Base-by-base conservation (phyloP, 2,329 filamentous ascomycete genomes). In the Trichoderma sp. region DNA sequence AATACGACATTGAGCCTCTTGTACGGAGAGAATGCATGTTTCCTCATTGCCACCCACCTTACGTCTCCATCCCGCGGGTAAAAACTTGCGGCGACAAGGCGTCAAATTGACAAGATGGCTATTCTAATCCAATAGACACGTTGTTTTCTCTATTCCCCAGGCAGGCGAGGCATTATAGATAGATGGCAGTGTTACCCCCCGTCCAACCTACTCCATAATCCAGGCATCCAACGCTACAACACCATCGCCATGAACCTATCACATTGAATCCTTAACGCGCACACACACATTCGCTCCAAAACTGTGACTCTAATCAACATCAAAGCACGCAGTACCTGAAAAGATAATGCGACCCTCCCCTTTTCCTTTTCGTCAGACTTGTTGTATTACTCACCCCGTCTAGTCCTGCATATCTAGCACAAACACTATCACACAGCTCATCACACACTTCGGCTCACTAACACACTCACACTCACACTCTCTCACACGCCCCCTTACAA, bases 201-300 rank as follows among this genome's bases (percentile, higher is more conserved):
- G 43, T 53, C 47, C 47, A 53, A 23, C 47, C 47, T 23, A 34
- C 34, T 20, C 64, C 64, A 58, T 69, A 50, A 36, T 61, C 66
- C 30, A 69, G 66, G 66, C 66, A 69, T 69, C 55, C 66, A 39
- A 28, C 66, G 28, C 47, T 43, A 36, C 15, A 61, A 26, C 57
- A 36, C 39, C 66, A 62, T 17, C 8, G n/a, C 66, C n/a, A 61
- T 53, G 26, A 69, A n/a, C 57, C 66, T 69, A 69, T 69, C 57
- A 53, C 43, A 34, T 43, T n/a, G 15, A 20, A 15, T 9, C n/a
- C 1, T 39, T n/a, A 43, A 58, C 17, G 11, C 15, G 26, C 36
- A 43, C 30, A 20, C 20, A 68, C 32, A 23, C 17, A 26, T n/a
- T 36, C n/a, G 17, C 26, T 50, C 4, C 17, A 26, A 26, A 26